Evolutionary conservation across 306 rosid species (phyloP).

Genomic region (Potentilla sterilis): DNA sequence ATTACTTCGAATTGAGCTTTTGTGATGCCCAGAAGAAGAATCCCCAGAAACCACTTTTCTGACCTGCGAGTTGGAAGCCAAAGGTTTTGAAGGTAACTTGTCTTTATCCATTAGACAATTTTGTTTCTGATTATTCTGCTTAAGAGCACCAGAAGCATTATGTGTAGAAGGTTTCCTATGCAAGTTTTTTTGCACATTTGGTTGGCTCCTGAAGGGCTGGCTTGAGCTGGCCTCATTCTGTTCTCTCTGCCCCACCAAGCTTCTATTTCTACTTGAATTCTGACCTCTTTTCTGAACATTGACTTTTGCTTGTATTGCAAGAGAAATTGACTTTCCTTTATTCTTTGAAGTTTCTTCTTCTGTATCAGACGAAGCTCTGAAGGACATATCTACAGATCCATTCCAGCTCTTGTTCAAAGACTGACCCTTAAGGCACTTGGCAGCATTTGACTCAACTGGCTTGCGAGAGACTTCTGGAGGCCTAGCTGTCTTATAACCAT

Average conservation of each 20-base stretch:
- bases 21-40: constrained; percentile 57
- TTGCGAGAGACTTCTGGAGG: constrained; percentile 53
- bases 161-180: constrained; percentile 47
- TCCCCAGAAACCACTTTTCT: constrained; percentile 54
- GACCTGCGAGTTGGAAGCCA: constrained; percentile 41
- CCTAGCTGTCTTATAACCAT: constrained; percentile 47
- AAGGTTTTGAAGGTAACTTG: constrained; percentile 61
- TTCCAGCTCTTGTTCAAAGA: constrained; percentile 87
- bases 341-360: constrained; percentile 53
- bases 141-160: constrained; percentile 53
- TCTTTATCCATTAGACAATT: constrained; percentile 55
- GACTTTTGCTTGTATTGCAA: constrained; percentile 96
- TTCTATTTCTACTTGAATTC: constrained; percentile 49
- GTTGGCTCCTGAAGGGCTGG: constrained; percentile 43
- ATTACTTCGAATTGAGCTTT: constrained; percentile 50
- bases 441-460: constrained; percentile 67
- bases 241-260: constrained; percentile 48
- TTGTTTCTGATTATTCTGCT: constrained; percentile 89
- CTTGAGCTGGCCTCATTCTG: constrained; percentile 55
- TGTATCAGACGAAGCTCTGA: constrained; percentile 36
- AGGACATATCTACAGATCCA: constrained; percentile 62
- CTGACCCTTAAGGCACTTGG: constrained; percentile 76
- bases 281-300: constrained; percentile 87
- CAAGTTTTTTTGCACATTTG: constrained; percentile 49
- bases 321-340: constrained; percentile 81